A percentile compares a stretch with the other conserved stretches of the same genome.
Evolutionary conservation across 768 basidiomycete genomes (phyloP).

Genomic region (Hygrocybe coccinea): DNA sequence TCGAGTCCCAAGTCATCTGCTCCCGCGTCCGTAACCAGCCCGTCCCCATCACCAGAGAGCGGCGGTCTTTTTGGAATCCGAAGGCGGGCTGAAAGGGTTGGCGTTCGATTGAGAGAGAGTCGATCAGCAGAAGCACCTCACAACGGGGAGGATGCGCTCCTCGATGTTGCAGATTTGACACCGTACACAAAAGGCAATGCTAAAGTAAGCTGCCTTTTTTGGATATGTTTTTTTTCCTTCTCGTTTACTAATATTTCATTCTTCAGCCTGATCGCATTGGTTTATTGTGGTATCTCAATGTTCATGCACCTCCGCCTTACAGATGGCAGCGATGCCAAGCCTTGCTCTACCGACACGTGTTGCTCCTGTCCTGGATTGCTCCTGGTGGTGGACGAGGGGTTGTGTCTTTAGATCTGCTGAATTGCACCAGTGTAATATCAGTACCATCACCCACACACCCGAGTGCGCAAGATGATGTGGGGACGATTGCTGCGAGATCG

Average conservation of each 20-base stretch:
- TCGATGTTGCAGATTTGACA: slow-evolving; percentile 44
- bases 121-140: background rate
- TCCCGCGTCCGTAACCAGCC: slow-evolving; percentile 37
- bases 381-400: slow-evolving; percentile 79
- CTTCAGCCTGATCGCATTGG: slow-evolving; percentile 80
- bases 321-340: slow-evolving; percentile 80
- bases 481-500: slow-evolving; percentile 70
- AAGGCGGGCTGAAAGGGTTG: slow-evolving; percentile 37
- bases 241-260: slow-evolving; percentile 18
- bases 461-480: slow-evolving; percentile 77
- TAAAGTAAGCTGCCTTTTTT: slow-evolving; percentile 34
- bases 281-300: slow-evolving; percentile 86
- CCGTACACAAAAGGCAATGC: slow-evolving; percentile 47
- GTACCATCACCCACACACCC: slow-evolving; percentile 80
- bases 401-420: slow-evolving; percentile 80
- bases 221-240: slow-evolving; percentile 6
- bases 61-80: slow-evolving; percentile 54
- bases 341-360: slow-evolving; percentile 74
- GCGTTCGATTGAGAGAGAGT: slow-evolving; percentile 32
- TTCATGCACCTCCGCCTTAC: slow-evolving; percentile 76
- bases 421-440: slow-evolving; percentile 81
- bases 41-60: slow-evolving; percentile 31
- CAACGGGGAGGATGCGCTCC: slow-evolving; percentile 2
- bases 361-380: slow-evolving; percentile 84
- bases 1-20: slow-evolving; percentile 32